These are phyloP conservation scores for Fusarium equiseti DNA, from an alignment of 2,329 filamentous ascomycete genomes.

Conservation along the genomic window DNA sequence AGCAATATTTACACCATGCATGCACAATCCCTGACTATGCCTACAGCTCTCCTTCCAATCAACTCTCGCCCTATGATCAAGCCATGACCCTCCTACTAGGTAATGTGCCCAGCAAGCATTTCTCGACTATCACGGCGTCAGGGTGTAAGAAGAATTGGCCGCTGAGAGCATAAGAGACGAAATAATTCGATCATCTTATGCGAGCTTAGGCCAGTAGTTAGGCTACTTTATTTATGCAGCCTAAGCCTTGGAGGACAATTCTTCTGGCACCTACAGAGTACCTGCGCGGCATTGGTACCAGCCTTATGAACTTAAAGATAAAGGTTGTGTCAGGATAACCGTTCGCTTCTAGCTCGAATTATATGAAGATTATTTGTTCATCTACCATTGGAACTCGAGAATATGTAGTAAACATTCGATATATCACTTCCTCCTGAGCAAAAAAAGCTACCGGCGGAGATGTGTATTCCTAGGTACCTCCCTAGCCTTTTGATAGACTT, in stretches of 20 bases:
- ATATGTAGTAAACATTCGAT: neutral
- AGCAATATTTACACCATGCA: conserved; percentile 3
- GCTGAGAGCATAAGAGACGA: no score
- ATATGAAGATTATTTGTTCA: neutral
- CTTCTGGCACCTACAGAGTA: no score
- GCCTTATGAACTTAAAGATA: neutral
- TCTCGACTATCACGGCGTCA: neutral
- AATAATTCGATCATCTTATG: no score
- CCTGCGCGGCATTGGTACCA: neutral
- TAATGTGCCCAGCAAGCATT: neutral
- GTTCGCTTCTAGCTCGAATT: neutral
- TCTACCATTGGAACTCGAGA: neutral
- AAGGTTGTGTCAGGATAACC: neutral
- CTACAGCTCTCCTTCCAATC: neutral
- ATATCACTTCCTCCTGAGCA: neutral
- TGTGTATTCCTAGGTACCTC: neutral
- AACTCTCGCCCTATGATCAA: neutral
- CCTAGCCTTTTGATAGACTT: neutral
- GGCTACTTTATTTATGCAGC: no score
- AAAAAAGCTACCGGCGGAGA: neutral
- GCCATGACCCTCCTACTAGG: neutral
- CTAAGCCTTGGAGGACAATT: no score
- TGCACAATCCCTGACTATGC: conserved; percentile 2
- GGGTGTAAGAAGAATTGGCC: no score
- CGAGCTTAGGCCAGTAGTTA: no score